Evolutionary conservation across 169 alveolate species (phyloP).

Genomic region (Amoebophrya sp.): DNA sequence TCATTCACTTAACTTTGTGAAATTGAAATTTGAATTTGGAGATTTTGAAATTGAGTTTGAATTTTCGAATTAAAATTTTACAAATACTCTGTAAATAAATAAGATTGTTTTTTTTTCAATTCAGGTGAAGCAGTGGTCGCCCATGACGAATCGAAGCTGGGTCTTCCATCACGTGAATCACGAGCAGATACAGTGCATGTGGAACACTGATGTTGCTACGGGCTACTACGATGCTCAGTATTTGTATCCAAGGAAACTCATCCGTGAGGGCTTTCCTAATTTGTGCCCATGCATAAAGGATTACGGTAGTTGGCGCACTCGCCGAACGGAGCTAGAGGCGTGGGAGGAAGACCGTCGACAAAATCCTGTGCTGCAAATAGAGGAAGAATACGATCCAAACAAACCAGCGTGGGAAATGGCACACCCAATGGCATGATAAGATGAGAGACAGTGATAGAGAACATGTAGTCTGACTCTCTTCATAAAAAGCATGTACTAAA

Average conservation of each 20-base stretch:
- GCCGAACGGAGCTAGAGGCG: neutral
- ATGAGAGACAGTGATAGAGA: no score
- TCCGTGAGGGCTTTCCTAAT: conserved; percentile 8
- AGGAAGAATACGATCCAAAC: neutral
- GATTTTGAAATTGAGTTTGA: no score
- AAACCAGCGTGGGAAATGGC: neutral
- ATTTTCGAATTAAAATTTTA: no score
- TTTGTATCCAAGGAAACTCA: neutral
- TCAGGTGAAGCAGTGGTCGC: conserved; percentile 3
- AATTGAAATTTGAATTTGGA: no score
- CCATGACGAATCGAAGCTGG: conserved; percentile 18
- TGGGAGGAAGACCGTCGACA: neutral
- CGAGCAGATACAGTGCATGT: conserved; percentile 31
- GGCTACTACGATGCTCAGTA: neutral
- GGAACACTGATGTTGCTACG: conserved; percentile 16
- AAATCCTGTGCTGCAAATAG: neutral
- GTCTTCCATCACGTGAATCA: conserved; percentile 26
- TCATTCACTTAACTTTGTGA: no score
- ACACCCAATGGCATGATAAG: neutral
- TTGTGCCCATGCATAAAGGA: neutral
- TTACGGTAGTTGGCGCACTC: neutral
- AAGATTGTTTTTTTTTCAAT: no score
- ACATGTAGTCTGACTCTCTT: no score
- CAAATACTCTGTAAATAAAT: no score
- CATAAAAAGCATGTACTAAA: no score